Base-by-base conservation (phyloP, 2,329 filamentous ascomycete species). In the Monosporascus sp. region DNA sequence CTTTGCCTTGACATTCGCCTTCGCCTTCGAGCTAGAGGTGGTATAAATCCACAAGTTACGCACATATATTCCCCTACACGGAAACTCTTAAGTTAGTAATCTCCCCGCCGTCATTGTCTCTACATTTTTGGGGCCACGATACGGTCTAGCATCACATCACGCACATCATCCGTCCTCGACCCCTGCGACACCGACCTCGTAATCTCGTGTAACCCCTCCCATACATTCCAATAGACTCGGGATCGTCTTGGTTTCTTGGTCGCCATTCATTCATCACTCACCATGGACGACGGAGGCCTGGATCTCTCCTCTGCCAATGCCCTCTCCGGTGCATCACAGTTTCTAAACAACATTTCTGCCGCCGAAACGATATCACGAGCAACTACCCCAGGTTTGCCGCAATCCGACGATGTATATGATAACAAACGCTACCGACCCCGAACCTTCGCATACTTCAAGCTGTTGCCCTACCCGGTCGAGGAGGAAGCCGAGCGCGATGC, bases 371-470 rank as follows among this genome's bases (percentile, higher is more conserved):
- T 90, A 65, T 96, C 92, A 48, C 84, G 91, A 67, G 89, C 90
- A 39, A 94, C 91, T 44, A 93, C 91, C 2, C 92, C 92, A 3
- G 90, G 90, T 57, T 72, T 80, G 62, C 81, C 73, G 36, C 73
- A 74, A 64, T 71, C 73, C 37, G 73, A 74, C 42, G 69, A 68
- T 62, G 63, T 69, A 38, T 72, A 76, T 58, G 77, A 79, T 56
- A 75, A 77, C 68, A 82, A 81, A 68, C 79, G 88, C 59, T 89
- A 91, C 68, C 86, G 93, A 49, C 90, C 90, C 37, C 85, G 94
- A 57, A 97, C 94, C 27, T 99, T 94, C 69, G 90, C 90, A 55
- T 99, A 99, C 76, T 90, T 92, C 70, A 81, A 85, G 61, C 88
- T 94, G 67, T 82, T 99, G 49, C 95, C 95, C 37, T 99, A 97